Evolutionary conservation across 345 rosid genomes (phyloP).

Genomic region (Eutrema heterophyllum): DNA sequence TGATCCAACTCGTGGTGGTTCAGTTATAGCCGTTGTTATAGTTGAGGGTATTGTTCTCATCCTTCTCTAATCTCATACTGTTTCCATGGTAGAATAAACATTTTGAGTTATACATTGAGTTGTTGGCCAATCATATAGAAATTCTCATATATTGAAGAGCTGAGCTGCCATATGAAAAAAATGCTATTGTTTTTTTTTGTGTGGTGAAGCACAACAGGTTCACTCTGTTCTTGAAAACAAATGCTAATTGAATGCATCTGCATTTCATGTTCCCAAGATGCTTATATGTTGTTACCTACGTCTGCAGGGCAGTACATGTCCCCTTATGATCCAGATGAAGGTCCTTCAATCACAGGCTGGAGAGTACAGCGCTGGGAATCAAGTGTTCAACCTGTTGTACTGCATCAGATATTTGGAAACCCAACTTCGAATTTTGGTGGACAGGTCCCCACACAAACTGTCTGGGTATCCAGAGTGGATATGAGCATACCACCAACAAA

Average conservation of each 20-base stretch:
- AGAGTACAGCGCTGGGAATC: conserved; percentile 99
- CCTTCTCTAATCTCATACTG: conserved; percentile 21
- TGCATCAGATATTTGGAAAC: conserved; percentile 94
- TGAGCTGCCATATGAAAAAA: neutral
- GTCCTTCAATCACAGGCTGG: conserved; percentile 99
- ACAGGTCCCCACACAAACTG: conserved; percentile 94
- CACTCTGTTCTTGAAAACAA: neutral
- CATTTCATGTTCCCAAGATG: neutral
- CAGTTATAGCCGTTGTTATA: conserved; percentile 95
- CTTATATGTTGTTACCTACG: conserved; percentile 4
- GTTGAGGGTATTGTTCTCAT: conserved; percentile 71
- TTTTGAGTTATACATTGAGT: neutral
- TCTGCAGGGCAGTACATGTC: conserved; percentile 96
- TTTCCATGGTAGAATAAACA: conserved; percentile 5
- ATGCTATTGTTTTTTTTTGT: neutral
- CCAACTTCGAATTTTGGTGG: conserved; percentile 93
- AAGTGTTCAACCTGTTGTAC: conserved; percentile 93
- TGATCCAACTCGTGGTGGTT: conserved; percentile 98
- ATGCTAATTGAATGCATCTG: neutral
- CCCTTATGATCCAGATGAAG: conserved; percentile 99
- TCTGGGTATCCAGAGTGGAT: conserved; percentile 94
- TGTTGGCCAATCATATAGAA: neutral
- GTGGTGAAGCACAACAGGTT: neutral
- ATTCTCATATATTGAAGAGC: neutral
- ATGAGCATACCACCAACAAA: conserved; percentile 87